A percentile compares a stretch with the other conserved stretches of the same genome.
phyloP scores from a whole-genome alignment of 345 rosid genomes.

The Ricinus communis region DNA sequence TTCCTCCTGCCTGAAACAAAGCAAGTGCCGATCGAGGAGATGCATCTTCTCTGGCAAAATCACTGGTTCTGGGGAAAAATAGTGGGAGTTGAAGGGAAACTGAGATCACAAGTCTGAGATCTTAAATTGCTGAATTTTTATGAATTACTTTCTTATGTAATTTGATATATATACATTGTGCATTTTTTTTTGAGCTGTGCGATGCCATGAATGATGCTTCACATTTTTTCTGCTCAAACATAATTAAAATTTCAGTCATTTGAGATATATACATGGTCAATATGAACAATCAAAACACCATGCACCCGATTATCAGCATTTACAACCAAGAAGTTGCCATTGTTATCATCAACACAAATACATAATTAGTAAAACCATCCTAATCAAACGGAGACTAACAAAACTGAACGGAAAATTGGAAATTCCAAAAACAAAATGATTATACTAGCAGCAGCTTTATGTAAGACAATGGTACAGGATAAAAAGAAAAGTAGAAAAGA shows the following conservation, averaged over 20 bases:
- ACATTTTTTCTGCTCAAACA: neutral
- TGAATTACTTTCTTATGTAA: neutral
- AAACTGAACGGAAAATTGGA: neutral
- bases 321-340: too few relatives aligned
- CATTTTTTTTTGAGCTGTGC: neutral
- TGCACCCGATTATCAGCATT: neutral
- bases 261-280: neutral
- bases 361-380: too few relatives aligned
- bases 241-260: neutral
- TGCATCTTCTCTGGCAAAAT: conserved; percentile 29
- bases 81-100: neutral
- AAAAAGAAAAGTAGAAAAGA: neutral
- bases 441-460: neutral
- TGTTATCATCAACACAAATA: too few relatives aligned
- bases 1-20: conserved; percentile 46
- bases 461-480: neutral
- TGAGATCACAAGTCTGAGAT: neutral
- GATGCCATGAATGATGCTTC: neutral
- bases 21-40: conserved; percentile 36
- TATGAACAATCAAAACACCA: neutral
- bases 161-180: neutral
- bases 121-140: neutral
- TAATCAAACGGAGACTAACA: neutral
- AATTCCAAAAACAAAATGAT: neutral
- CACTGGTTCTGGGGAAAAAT: conserved; percentile 36